phyloP scores from a whole-genome alignment of 345 rosid genomes.

The Eucalyptus regnans region DNA sequence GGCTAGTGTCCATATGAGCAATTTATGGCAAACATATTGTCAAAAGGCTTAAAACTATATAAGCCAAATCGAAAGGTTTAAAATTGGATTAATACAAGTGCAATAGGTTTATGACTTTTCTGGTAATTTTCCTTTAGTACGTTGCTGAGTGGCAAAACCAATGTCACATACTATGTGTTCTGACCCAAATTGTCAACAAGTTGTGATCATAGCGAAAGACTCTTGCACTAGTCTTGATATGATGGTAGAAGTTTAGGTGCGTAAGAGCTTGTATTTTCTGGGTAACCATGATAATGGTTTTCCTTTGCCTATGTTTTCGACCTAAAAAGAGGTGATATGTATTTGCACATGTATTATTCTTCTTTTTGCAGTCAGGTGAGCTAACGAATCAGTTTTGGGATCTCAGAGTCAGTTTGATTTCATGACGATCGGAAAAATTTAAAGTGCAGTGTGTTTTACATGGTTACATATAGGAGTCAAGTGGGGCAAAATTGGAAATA shows the following conservation, averaged over 20 bases:
- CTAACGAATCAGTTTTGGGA: neutral
- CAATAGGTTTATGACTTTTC: too few species aligned
- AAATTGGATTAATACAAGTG: too few species aligned
- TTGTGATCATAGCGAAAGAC: neutral
- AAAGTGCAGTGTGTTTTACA: neutral
- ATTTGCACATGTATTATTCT: neutral
- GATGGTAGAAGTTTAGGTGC: neutral
- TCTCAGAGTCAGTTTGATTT: neutral
- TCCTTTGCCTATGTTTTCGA: neutral
- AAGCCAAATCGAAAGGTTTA: neutral
- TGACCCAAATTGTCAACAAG: neutral
- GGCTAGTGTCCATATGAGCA: neutral
- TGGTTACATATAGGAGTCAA: neutral
- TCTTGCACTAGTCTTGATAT: neutral
- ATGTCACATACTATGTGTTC: neutral
- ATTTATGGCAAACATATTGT: too few species aligned
- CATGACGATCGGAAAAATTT: neutral
- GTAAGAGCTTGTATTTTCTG: neutral
- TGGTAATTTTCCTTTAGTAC: too few species aligned
- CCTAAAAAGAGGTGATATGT: neutral
- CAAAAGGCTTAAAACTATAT: neutral
- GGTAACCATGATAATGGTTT: neutral
- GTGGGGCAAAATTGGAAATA: neutral
- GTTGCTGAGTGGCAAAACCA: neutral
- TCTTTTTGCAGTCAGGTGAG: neutral